Evolutionary conservation across 352 stramenopile genomes (phyloP).

Genomic region (Globisporangium okanoganense): DNA sequence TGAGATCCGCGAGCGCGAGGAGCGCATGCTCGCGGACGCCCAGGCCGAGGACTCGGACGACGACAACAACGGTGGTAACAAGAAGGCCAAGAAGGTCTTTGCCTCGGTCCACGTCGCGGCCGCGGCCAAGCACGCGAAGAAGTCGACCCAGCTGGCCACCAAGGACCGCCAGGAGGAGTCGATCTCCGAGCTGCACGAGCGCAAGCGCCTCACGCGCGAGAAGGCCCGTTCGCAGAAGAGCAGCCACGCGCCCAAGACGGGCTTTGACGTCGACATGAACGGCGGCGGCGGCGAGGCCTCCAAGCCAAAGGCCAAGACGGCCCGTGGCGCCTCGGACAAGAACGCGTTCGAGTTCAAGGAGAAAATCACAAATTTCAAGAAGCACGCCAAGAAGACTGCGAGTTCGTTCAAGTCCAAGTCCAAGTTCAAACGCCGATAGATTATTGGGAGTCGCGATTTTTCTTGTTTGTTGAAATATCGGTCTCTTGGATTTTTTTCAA

Average conservation of each 20-base stretch:
- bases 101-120: conserved; percentile 74
- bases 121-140: conserved; percentile 81
- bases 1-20: conserved; percentile 82
- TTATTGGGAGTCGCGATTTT: background rate
- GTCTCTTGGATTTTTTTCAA: background rate
- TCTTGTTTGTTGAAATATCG: background rate
- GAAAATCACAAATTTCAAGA: conserved; percentile 90
- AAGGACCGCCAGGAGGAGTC: conserved; percentile 67
- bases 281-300: conserved; percentile 19
- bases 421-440: conserved; percentile 82
- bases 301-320: conserved; percentile 32
- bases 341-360: conserved; percentile 86
- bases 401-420: conserved; percentile 90
- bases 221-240: conserved; percentile 56
- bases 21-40: conserved; percentile 72
- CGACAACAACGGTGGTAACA: conserved; percentile 20
- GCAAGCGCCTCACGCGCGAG: conserved; percentile 75
- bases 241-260: conserved; percentile 39
- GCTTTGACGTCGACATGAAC: conserved; percentile 81
- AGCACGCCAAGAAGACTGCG: conserved; percentile 84
- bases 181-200: conserved; percentile 75
- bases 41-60: conserved; percentile 35
- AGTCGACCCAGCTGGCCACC: conserved; percentile 48
- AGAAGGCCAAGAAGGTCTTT: conserved; percentile 65
- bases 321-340: conserved; percentile 39